These are phyloP conservation scores for Fusarium hostae DNA, from an alignment of 2,329 filamentous ascomycete species.

Conservation along the genomic window DNA sequence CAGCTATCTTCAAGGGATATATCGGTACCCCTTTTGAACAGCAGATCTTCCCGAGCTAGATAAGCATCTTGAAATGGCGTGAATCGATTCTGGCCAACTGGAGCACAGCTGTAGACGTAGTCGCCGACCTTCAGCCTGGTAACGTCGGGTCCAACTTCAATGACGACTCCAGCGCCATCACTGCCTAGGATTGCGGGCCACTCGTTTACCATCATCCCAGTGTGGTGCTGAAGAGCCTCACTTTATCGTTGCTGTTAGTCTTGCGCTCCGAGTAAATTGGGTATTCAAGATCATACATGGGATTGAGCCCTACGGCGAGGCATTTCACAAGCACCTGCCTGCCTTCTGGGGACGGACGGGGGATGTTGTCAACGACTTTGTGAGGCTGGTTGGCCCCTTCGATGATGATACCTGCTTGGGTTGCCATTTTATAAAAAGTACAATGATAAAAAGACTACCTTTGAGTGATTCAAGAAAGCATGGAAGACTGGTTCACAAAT, in stretches of 20 bases:
- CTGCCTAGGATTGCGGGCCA: slow-evolving; percentile 54
- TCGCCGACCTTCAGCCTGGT: slow-evolving; percentile 49
- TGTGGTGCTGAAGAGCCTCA: slow-evolving; percentile 49
- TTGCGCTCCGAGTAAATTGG: accelerated
- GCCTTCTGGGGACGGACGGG: slow-evolving; percentile 44
- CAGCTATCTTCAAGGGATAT: slow-evolving; percentile 47
- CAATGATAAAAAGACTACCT: accelerated
- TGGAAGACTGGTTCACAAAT: neutral
- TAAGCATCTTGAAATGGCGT: slow-evolving; percentile 54
- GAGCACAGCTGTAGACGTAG: slow-evolving; percentile 50
- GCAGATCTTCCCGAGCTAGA: slow-evolving; percentile 50
- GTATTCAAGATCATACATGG: slow-evolving; percentile 44
- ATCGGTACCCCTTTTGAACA: slow-evolving; percentile 46
- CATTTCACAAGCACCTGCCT: slow-evolving; percentile 52
- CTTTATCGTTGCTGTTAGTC: slow-evolving; percentile 17
- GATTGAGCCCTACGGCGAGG: slow-evolving; percentile 51
- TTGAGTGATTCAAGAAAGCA: neutral
- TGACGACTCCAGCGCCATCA: slow-evolving; percentile 50
- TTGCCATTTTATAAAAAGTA: slow-evolving; percentile 11
- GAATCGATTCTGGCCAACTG: slow-evolving; percentile 48
- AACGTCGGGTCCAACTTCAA: slow-evolving; percentile 46
- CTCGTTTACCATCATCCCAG: slow-evolving; percentile 46
- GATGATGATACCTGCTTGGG: slow-evolving; percentile 34
- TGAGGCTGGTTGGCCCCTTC: slow-evolving; percentile 34
- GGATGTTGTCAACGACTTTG: slow-evolving; percentile 37